Evolutionary conservation across 768 basidiomycete genomes (phyloP).

Genomic region (Pulveroboletus sp.): DNA sequence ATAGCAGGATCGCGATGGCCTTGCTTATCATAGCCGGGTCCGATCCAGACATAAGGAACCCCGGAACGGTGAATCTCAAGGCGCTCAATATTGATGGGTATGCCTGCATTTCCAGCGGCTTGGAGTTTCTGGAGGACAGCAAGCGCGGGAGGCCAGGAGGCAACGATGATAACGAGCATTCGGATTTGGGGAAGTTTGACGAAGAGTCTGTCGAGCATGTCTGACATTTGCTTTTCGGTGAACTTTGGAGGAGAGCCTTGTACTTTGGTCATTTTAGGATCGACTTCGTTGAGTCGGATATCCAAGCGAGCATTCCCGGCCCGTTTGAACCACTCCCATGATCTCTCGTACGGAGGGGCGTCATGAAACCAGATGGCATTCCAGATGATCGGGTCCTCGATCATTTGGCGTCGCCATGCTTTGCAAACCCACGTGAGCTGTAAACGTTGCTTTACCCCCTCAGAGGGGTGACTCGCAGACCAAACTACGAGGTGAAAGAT

Average conservation of each 20-base stretch:
- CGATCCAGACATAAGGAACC: conserved; percentile 43
- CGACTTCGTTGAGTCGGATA: conserved; percentile 53
- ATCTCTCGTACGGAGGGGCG: conserved; percentile 44
- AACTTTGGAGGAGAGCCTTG: conserved; percentile 32
- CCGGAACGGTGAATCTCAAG: conserved; percentile 64
- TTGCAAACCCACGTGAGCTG: conserved; percentile 57
- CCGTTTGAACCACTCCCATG: conserved; percentile 55
- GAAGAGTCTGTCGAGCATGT: conserved; percentile 49
- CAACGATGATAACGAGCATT: conserved; percentile 53
- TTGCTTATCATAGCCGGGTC: conserved; percentile 37
- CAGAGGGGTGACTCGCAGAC: conserved; percentile 39
- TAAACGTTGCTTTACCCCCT: conserved; percentile 40
- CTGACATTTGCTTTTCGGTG: conserved; percentile 41
- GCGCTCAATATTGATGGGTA: conserved; percentile 48
- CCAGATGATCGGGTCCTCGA: conserved; percentile 53
- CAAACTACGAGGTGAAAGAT: conserved; percentile 61
- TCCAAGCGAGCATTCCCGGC: conserved; percentile 54
- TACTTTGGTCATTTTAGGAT: conserved; percentile 23
- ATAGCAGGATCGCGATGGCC: conserved; percentile 36
- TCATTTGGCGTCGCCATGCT: conserved; percentile 48
- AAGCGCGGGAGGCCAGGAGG: conserved; percentile 52
- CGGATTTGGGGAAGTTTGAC: conserved; percentile 54
- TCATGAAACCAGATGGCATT: conserved; percentile 65
- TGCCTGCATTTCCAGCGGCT: conserved; percentile 30
- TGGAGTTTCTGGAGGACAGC: conserved; percentile 49